Conservation (phyloP, 108 stramenopile species). For the Cylindrotheca closterium region DNA sequence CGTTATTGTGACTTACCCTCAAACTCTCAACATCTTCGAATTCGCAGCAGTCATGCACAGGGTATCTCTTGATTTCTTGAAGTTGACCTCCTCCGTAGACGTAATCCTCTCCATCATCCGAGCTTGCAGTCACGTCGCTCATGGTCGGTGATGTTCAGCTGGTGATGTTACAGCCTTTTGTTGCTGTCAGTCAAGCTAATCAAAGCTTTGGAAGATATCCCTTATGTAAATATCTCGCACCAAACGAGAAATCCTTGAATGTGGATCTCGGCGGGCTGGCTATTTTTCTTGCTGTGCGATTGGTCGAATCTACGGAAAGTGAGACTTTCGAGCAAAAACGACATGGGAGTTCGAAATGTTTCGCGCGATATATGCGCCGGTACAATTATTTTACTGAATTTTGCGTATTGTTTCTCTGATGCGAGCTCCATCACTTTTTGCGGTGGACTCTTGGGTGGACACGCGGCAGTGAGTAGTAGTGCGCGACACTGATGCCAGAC, state of each 20-base stretch:
- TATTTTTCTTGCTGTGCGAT: background rate
- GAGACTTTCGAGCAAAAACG: conserved; percentile 1
- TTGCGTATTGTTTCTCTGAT: too few species aligned
- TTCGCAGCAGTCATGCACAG: conserved; percentile 86
- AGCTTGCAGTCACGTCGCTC: conserved; percentile 34
- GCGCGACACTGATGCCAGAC: too few species aligned
- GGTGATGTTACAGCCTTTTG: background rate
- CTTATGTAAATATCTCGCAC: conserved; percentile 3
- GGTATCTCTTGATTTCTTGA: conserved; percentile 61
- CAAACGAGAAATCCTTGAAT: background rate
- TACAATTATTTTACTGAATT: too few species aligned
- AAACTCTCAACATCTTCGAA: conserved; percentile 73
- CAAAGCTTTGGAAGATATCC: background rate
- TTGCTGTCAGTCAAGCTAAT: background rate
- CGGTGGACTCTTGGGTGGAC: background rate
- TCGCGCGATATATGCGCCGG: too few species aligned
- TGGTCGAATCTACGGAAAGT: conserved; percentile 15
- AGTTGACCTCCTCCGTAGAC: conserved; percentile 34
- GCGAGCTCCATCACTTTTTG: background rate
- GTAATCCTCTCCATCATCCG: conserved; percentile 66
- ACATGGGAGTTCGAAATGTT: too few species aligned
- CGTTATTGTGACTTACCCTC: conserved; percentile 46
- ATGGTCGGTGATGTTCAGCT: conserved; percentile 35
- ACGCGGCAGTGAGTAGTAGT: background rate
- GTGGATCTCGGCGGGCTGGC: background rate